Percentiles rank a stretch among this genome's conserved stretches.
Evolutionary conservation across 768 basidiomycete genomes (phyloP).

Genomic region (Lactifluus pinguis): DNA sequence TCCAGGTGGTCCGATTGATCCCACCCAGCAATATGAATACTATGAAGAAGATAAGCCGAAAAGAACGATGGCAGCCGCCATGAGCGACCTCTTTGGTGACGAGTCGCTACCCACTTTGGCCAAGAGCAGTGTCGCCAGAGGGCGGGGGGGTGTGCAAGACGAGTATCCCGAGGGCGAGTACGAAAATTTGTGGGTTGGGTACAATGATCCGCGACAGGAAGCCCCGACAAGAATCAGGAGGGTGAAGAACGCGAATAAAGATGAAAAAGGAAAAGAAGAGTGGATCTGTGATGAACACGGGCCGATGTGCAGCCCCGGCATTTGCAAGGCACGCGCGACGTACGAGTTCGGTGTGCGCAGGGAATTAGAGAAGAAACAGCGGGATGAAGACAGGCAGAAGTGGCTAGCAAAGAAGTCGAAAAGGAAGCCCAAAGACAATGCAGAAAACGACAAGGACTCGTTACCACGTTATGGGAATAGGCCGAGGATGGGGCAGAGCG

Average conservation of each 20-base stretch:
- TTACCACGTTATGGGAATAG: neutral
- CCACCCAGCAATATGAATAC: neutral
- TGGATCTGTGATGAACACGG: constrained; percentile 9
- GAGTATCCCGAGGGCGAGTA: neutral
- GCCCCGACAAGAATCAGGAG: neutral
- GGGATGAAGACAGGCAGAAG: neutral
- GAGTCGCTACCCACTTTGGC: neutral
- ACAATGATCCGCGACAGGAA: neutral
- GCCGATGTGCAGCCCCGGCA: constrained; percentile 2
- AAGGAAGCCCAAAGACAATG: neutral
- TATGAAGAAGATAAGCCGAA: neutral
- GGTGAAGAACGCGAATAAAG: neutral
- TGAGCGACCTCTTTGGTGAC: neutral
- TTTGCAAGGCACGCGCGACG: constrained; percentile 3
- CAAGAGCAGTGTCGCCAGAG: neutral
- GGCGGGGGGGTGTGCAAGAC: neutral
- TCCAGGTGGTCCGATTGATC: neutral
- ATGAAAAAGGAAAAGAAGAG: neutral
- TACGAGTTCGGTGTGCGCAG: neutral
- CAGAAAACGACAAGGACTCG: neutral
- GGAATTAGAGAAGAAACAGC: neutral
- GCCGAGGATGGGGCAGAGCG: neutral
- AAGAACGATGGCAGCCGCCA: neutral
- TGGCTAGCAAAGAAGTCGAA: neutral
- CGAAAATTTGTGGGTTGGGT: neutral